Evolutionary conservation across 768 basidiomycete species (phyloP).

Genomic region (Boletus tomentosulus): DNA sequence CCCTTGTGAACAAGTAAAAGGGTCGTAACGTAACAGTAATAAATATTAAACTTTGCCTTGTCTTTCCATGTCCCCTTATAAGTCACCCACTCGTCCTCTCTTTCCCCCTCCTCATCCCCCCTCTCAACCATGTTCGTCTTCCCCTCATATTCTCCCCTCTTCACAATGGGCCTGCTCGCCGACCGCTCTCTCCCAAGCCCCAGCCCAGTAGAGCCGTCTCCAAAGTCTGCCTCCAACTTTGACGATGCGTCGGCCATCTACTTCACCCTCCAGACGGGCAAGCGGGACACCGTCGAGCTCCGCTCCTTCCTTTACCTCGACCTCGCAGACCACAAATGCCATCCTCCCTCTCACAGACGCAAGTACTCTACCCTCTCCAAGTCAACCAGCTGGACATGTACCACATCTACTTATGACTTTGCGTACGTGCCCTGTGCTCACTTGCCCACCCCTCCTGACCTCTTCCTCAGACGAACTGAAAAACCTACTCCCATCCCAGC

Average conservation of each 20-base stretch:
- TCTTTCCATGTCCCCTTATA: conserved; percentile 10
- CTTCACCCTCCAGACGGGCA: conserved; percentile 41
- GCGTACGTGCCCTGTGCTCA: conserved; percentile 6
- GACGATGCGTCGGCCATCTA: conserved; percentile 41
- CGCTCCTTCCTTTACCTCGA: conserved; percentile 70
- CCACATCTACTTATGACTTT: conserved; percentile 8
- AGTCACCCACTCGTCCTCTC: not conserved
- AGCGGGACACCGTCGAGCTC: conserved; percentile 36
- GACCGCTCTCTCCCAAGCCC: conserved; percentile 13
- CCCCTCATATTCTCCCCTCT: conserved; percentile 53
- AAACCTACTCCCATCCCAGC: conserved; percentile 18
- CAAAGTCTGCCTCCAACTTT: not conserved
- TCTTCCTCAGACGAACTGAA: conserved; percentile 19
- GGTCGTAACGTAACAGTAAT: conserved; percentile 1
- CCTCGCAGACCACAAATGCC: conserved; percentile 50
- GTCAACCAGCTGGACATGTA: conserved; percentile 30
- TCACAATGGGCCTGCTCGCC: conserved; percentile 57
- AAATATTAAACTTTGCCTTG: conserved; percentile 21
- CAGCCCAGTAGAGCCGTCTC: too few species aligned
- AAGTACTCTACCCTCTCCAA: conserved; percentile 31
- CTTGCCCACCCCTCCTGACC: not conserved
- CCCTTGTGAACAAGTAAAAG: conserved; percentile 17
- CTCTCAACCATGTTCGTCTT: conserved; percentile 4
- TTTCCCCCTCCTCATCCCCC: not conserved
- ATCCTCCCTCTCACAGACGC: conserved; percentile 36